Evolutionary conservation across 1,284 basidiomycete species (phyloP).

Genomic region (Lignosus rhinocerotis): DNA sequence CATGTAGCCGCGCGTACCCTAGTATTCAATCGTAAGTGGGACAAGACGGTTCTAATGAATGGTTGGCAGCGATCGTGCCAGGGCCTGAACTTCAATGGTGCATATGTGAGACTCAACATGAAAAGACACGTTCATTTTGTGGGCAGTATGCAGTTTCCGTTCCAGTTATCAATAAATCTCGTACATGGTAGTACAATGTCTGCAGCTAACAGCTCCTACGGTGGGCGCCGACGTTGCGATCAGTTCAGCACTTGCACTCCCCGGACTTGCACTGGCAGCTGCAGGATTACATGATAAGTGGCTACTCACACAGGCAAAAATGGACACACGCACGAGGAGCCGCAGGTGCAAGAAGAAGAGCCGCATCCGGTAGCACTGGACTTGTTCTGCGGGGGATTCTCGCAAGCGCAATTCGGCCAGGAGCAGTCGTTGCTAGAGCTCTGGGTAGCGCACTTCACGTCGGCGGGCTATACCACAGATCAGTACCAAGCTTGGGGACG

Average conservation of each 20-base stretch:
- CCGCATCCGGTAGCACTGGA: constrained; percentile 14
- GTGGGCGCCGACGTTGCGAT: not conserved
- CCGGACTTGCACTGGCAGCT: constrained; percentile 23
- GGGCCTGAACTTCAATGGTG: too few species aligned
- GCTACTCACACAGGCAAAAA: not conserved
- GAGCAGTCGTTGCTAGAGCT: constrained; percentile 26
- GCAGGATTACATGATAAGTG: not conserved
- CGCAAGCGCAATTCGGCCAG: constrained; percentile 34
- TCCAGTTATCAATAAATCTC: constrained; percentile 3
- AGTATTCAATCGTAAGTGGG: too few species aligned
- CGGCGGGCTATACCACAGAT: not conserved
- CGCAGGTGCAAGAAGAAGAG: constrained; percentile 19
- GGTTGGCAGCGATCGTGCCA: too few species aligned
- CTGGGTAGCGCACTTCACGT: constrained; percentile 32
- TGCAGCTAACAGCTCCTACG: not conserved
- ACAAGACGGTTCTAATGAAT: too few species aligned
- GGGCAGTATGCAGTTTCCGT: not conserved
- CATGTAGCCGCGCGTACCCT: too few species aligned
- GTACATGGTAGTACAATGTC: constrained; percentile 4
- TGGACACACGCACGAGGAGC: constrained; percentile 6
- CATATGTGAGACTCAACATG: too few species aligned
- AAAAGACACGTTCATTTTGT: too few species aligned
- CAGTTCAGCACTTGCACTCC: constrained; percentile 22
- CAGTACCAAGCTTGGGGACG: not conserved
- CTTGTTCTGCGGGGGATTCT: constrained; percentile 30